Evolutionary conservation across 306 rosid genomes (phyloP).

Genomic region (Neltuma alba): DNA sequence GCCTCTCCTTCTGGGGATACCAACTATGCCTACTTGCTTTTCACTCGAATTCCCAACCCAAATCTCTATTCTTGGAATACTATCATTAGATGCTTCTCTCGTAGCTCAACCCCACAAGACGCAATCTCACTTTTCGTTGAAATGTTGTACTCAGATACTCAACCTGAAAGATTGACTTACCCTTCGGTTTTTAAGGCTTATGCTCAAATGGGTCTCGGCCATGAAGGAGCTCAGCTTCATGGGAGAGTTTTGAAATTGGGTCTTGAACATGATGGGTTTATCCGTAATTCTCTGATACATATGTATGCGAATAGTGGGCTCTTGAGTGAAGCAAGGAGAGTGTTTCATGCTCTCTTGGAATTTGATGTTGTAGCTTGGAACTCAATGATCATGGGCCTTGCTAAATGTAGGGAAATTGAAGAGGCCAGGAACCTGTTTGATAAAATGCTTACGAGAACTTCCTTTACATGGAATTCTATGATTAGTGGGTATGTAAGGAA

Average conservation of each 20-base stretch:
- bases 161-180: constrained; percentile 67
- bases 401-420: constrained; percentile 73
- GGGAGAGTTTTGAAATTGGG: constrained; percentile 72
- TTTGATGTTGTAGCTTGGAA: constrained; percentile 74
- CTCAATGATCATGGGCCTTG: constrained; percentile 76
- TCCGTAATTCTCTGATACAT: constrained; percentile 58
- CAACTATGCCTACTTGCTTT: constrained; percentile 69
- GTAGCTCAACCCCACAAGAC: constrained; percentile 61
- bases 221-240: constrained; percentile 81
- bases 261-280: constrained; percentile 57
- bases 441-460: constrained; percentile 54
- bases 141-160: constrained; percentile 60
- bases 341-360: constrained; percentile 56
- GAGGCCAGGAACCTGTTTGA: constrained; percentile 74
- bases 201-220: constrained; percentile 62
- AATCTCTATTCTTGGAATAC: constrained; percentile 81
- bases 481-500: constrained; percentile 91
- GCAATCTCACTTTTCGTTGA: constrained; percentile 71
- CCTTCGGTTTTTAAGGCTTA: constrained; percentile 92
- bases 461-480: constrained; percentile 78
- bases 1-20: constrained; percentile 69
- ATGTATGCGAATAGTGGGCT: constrained; percentile 79
- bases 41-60: constrained; percentile 53
- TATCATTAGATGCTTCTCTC: constrained; percentile 76
- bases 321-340: constrained; percentile 57